phyloP scores from a whole-genome alignment of 2,329 filamentous ascomycete genomes.

The Mycocentrospora acerina region DNA sequence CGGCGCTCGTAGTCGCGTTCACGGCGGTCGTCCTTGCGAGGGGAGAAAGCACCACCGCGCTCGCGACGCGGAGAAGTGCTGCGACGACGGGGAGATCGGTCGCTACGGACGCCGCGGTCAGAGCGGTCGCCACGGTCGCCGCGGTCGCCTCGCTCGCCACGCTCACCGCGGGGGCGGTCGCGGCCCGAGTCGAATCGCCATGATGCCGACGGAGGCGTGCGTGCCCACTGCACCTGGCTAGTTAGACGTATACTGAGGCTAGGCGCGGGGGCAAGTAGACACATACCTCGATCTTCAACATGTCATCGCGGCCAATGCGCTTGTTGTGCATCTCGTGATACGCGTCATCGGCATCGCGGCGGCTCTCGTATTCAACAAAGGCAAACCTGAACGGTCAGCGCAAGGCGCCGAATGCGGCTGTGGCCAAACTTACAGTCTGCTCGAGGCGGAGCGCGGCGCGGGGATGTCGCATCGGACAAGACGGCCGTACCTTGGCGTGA shows the following conservation, averaged over 20 bases:
- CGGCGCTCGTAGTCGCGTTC: constrained; percentile 71
- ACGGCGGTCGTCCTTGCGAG: constrained; percentile 67
- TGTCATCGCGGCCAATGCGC: constrained; percentile 90
- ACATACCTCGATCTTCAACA: constrained; percentile 94
- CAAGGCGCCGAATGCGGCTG: constrained; percentile 2
- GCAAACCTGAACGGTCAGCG: constrained; percentile 67
- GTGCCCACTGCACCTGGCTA: constrained; percentile 75
- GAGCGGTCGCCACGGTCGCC: constrained; percentile 73
- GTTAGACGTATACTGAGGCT: constrained; percentile 5
- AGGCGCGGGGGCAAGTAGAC: constrained; percentile 1
- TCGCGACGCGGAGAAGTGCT: constrained; percentile 56
- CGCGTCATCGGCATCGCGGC: constrained; percentile 96
- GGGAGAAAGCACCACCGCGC: constrained; percentile 67
- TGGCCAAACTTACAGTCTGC: constrained; percentile 81
- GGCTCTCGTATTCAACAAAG: constrained; percentile 98
- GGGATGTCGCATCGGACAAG: constrained; percentile 98
- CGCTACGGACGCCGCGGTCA: constrained; percentile 70
- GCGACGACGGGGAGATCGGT: constrained; percentile 58
- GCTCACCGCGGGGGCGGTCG: constrained; percentile 42
- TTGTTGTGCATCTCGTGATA: constrained; percentile 99
- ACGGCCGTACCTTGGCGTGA: constrained; percentile 58
- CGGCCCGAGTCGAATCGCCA: constrained; percentile 94
- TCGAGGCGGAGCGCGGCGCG: constrained; percentile 88
- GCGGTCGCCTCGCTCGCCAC: constrained; percentile 60
- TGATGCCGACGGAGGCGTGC: constrained; percentile 94